Base-by-base conservation (phyloP, 2,329 filamentous ascomycete species). In the Fusarium gaditjirri region DNA sequence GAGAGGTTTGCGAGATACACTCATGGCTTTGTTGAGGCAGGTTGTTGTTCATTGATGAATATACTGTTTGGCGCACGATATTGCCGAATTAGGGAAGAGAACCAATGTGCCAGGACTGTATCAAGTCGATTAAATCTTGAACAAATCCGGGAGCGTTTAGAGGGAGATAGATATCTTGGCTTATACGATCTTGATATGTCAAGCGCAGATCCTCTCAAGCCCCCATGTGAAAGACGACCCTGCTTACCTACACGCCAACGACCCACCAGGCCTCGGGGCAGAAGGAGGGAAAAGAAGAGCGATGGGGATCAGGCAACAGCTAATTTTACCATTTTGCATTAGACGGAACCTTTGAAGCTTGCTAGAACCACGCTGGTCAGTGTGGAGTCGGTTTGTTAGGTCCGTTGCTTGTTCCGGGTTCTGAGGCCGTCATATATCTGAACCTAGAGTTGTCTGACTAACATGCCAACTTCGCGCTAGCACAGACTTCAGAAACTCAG, bases 151-250 rank as follows among this genome's bases (percentile, higher is more conserved):
- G 38, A 56, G 39, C 39, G 41, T 33, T 14, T 33, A 16, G 25
- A 31, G 39, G 29, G 19, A 49, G n/a, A 35, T 47, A 42, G 47
- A 35, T 41, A 47, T 59, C 46, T 31, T 38, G 36, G 33, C 52
- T 42, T 71, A 54, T 39, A 57, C 58, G 41, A 55, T 56, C 39
- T 36, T 53, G 63, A 65, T 53, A 63, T 54, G 55, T 53, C n/a
- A 47, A 68, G 55, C 46, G 50, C 54, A 68, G 53, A 72, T 62
- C 59, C 63, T 43, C 49, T 55, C 19, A 43, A 55, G 47, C 43
- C 64, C 57, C 41, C 69, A 65, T 70, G 59, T 53, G 69, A 71
- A 44, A 53, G 39, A 71, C 42, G 29, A 42, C 53, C 63, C 36
- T 43, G 56, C 61, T 59, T 66, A 65, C 47, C 63, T 58, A 65